Percentiles rank a stretch among this genome's conserved stretches.
phyloP scores from a whole-genome alignment of 2,329 filamentous ascomycete species.

The Tolypocladium amazonense region DNA sequence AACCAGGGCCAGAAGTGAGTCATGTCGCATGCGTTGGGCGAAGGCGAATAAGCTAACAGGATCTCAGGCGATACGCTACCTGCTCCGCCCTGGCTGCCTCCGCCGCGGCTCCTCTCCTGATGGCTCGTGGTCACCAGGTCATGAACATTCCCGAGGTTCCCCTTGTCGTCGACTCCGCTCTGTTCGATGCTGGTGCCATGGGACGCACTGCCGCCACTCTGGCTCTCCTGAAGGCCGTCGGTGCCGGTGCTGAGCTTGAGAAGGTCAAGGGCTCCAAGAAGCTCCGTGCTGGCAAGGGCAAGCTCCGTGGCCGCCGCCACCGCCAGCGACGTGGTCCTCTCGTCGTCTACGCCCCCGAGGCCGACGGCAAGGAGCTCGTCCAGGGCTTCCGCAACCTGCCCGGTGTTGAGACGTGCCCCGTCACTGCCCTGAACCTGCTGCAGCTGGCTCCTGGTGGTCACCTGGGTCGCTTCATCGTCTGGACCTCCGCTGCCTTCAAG shows the following conservation, averaged over 20 bases:
- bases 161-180: slow-evolving; percentile 85
- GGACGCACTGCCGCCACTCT: slow-evolving; percentile 84
- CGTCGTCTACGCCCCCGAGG: slow-evolving; percentile 92
- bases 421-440: slow-evolving; percentile 93
- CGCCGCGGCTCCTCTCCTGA: slow-evolving; percentile 84
- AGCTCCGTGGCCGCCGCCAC: slow-evolving; percentile 93
- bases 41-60: slow-evolving; percentile 9
- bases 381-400: slow-evolving; percentile 97
- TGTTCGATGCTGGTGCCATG: slow-evolving; percentile 70
- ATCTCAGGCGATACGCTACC: slow-evolving; percentile 80
- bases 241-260: slow-evolving; percentile 80
- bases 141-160: slow-evolving; percentile 89
- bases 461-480: slow-evolving; percentile 97
- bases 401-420: slow-evolving; percentile 92
- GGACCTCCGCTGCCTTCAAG: slow-evolving; percentile 95
- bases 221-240: slow-evolving; percentile 79
- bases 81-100: slow-evolving; percentile 96
- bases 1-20: slow-evolving; percentile 94
- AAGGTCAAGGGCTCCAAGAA: slow-evolving; percentile 97
- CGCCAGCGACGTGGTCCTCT: slow-evolving; percentile 96
- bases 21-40: not conserved
- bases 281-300: slow-evolving; percentile 97
- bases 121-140: slow-evolving; percentile 96
- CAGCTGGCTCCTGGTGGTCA: slow-evolving; percentile 98
- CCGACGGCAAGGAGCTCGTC: slow-evolving; percentile 89